phyloP scores from a whole-genome alignment of 805 yeast genomes.

The Millerozyma acaciae region DNA sequence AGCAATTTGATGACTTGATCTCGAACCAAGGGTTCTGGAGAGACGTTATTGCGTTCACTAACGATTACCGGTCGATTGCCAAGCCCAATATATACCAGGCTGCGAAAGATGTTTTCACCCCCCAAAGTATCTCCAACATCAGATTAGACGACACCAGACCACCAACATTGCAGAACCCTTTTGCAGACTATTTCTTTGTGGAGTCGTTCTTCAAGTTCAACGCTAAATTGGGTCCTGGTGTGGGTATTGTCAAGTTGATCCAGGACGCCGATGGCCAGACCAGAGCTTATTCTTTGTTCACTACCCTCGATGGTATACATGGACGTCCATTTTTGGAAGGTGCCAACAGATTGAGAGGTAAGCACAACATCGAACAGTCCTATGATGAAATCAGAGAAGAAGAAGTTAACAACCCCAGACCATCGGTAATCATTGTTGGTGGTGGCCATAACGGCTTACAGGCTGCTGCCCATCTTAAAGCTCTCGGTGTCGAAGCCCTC shows the following conservation, averaged over 20 bases:
- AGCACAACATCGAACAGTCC: conserved; percentile 2
- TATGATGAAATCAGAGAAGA: conserved; percentile 4
- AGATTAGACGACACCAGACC: conserved; percentile 2
- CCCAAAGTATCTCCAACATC: conserved; percentile 2
- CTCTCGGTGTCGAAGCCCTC: conserved; percentile 36
- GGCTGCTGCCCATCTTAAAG: conserved; percentile 38
- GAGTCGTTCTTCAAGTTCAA: conserved; percentile 3
- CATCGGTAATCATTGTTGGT: conserved; percentile 41
- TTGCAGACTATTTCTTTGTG: conserved; percentile 3
- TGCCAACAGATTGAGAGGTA: conserved; percentile 3
- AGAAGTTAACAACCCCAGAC: conserved; percentile 15
- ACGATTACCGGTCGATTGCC: conserved; percentile 2
- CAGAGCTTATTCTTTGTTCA: conserved; percentile 3
- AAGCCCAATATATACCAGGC: conserved; percentile 2
- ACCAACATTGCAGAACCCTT: conserved; percentile 4
- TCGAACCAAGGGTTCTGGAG: conserved; percentile 3
- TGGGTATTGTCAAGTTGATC: conserved; percentile 3
- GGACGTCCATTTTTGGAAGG: conserved; percentile 3
- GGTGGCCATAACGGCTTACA: conserved; percentile 46
- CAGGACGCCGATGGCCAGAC: conserved; percentile 1
- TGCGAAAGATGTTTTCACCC: conserved; percentile 3
- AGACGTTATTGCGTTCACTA: conserved; percentile 3
- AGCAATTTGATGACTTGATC: conserved; percentile 3
- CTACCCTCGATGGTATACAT: conserved; percentile 3
- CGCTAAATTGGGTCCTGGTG: conserved; percentile 2